A percentile compares a stretch with the other conserved stretches of the same genome.
phyloP scores from a whole-genome alignment of 768 basidiomycete genomes.

The Russula emetica region DNA sequence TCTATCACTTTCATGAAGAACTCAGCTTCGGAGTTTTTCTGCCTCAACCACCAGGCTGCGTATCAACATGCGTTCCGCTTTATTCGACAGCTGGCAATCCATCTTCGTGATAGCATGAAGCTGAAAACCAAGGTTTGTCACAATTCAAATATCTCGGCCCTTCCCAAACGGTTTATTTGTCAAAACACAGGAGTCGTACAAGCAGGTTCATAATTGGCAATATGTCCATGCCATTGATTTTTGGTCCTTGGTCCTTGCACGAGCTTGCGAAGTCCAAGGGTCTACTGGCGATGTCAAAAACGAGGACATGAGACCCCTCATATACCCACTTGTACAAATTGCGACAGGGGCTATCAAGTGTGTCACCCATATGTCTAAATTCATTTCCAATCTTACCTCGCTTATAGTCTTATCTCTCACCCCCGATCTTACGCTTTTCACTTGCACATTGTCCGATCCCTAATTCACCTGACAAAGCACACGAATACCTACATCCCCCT shows the following conservation, averaged over 20 bases:
- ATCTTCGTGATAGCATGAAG: constrained; percentile 88
- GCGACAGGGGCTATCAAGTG: constrained; percentile 90
- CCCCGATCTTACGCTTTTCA: constrained; percentile 93
- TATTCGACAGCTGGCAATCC: constrained; percentile 91
- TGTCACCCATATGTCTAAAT: constrained; percentile 32
- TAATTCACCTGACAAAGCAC: constrained; percentile 79
- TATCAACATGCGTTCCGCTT: constrained; percentile 97
- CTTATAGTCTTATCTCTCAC: constrained; percentile 76
- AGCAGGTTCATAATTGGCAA: constrained; percentile 98
- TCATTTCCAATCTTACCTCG: constrained; percentile 3
- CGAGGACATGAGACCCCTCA: constrained; percentile 79
- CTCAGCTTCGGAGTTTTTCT: constrained; percentile 89
- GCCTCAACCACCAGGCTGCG: constrained; percentile 61
- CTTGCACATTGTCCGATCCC: constrained; percentile 84
- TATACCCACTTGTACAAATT: constrained; percentile 95
- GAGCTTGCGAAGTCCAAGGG: constrained; percentile 64
- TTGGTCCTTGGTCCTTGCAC: constrained; percentile 84
- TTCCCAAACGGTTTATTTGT: not conserved
- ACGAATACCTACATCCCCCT: constrained; percentile 86
- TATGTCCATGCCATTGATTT: constrained; percentile 95
- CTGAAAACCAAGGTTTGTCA: constrained; percentile 67
- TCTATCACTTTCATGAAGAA: constrained; percentile 97
- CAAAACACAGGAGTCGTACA: constrained; percentile 70
- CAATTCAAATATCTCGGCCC: not conserved
- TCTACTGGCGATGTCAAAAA: constrained; percentile 52